Base-by-base conservation (phyloP, 495 filamentous ascomycete species). In the Neurospora sp. region DNA sequence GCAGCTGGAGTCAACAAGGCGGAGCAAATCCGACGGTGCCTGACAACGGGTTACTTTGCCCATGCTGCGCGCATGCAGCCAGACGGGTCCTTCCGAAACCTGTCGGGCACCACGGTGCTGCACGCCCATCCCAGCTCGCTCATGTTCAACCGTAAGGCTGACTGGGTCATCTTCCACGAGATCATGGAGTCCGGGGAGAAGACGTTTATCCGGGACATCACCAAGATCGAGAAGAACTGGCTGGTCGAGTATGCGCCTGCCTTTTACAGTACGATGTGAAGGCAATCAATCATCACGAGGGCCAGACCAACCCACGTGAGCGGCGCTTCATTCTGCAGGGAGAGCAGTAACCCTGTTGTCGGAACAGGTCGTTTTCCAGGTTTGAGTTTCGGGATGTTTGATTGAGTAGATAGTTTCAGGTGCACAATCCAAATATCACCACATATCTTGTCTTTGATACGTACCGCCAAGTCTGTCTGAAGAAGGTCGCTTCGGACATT, bases 141-240 rank as follows among this genome's bases (percentile, higher is more conserved):
- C 77, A 94, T 99, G 91, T 98, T 98, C 87, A 97, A 98, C 83
- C 90, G 96, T 62, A 98, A 97, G 85, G 94, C 93, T 20, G 95
- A 98, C 76, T 99, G 96, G 96, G 95, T 99, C 11, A 89, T 99
- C 54, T 99, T 98, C 79, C 92, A 96, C 78, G 96, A 98, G 80
- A 89, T 98, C 71, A 89, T 97, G 86, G 94, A 99, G 82, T 96
- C 93, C 27, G 92, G 93, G 18, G 87, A 88, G 72, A 98, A 98
- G 85, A 94, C 88, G 0, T 98, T 91, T 76, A 97, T 99, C 72
- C 87, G 95, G 60, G 96, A 99, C 84, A 84, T 97, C 72, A 96
- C 92, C 6, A 94, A 92, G 85, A 93, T 98, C 73, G 92, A 97
- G 81, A 97, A 93, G 86, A 86, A 84, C 62, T 99, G 95, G 91